Percentiles rank a stretch among this genome's conserved stretches.
Conservation (phyloP, 176 grass and related monocot genomes). For the Aegilops tauschii region DNA sequence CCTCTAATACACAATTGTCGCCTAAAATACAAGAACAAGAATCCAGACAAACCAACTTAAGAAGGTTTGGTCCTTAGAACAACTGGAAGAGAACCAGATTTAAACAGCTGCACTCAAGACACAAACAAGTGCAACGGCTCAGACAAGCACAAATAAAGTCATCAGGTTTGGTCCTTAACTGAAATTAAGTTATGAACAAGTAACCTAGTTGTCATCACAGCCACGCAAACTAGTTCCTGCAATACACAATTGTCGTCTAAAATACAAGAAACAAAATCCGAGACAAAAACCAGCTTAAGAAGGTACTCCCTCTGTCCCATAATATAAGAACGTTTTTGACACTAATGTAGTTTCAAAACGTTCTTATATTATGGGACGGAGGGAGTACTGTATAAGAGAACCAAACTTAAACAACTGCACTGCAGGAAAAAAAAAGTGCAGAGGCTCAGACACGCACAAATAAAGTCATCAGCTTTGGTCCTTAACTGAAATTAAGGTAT, state of each 20-base stretch:
- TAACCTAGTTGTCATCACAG: slow-evolving; percentile 46
- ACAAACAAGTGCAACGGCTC: slow-evolving; percentile 28
- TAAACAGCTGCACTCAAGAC: background rate
- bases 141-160: slow-evolving; percentile 72
- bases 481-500: slow-evolving; percentile 39
- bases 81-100: background rate
- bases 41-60: too few relatives aligned
- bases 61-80: too few relatives aligned
- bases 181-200: slow-evolving; percentile 31
- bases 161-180: slow-evolving; percentile 40
- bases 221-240: background rate
- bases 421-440: background rate
- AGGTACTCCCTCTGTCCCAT: too few relatives aligned
- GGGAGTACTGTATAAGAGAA: background rate
- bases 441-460: slow-evolving; percentile 56
- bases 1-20: background rate
- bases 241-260: too few relatives aligned
- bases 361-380: too few relatives aligned
- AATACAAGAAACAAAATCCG: background rate
- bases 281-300: background rate
- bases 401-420: too few relatives aligned
- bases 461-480: slow-evolving; percentile 49
- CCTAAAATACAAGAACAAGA: background rate
- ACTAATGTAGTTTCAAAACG: too few relatives aligned
- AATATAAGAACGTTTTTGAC: too few relatives aligned